Percentiles rank a stretch among this genome's conserved stretches.
phyloP scores from a whole-genome alignment of 2,329 filamentous ascomycete species.

The Dothistroma pini region DNA sequence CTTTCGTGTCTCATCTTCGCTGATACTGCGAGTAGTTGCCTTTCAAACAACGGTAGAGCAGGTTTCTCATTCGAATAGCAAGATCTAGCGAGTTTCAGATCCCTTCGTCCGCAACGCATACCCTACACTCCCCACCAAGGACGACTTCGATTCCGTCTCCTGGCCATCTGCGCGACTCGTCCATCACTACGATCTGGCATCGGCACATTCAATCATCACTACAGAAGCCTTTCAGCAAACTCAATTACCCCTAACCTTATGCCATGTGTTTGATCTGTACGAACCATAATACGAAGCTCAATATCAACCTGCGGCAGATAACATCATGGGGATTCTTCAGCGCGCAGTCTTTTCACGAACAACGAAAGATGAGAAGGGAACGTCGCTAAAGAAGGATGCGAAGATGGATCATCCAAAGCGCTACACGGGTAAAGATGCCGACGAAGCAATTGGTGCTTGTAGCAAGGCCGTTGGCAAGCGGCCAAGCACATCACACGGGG shows the following conservation, averaged over 20 bases:
- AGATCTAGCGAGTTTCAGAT: conserved; percentile 2
- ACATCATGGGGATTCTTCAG: conserved; percentile 5
- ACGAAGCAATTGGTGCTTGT: conserved; percentile 10
- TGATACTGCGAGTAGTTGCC: not conserved
- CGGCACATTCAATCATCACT: not conserved
- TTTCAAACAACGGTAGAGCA: not conserved
- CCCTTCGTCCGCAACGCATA: not conserved
- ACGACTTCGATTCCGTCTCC: not conserved
- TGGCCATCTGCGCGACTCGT: not conserved
- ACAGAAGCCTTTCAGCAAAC: not conserved
- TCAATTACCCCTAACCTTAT: conserved; percentile 1
- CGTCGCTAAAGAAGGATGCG: not conserved
- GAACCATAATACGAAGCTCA: not conserved
- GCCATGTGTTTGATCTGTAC: not conserved
- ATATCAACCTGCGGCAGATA: not conserved
- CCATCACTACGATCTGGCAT: not conserved
- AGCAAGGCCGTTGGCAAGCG: conserved; percentile 10
- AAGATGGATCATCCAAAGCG: not conserved
- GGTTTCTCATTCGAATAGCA: not conserved
- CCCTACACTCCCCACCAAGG: not conserved
- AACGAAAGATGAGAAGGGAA: not conserved
- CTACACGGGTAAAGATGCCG: conserved; percentile 4
- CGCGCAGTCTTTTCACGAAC: not conserved
- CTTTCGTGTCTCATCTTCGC: not conserved
- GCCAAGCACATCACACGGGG: conserved; percentile 14